These are phyloP conservation scores for Pyronema domesticum DNA, from an alignment of 495 filamentous ascomycete species.

Conservation along the genomic window DNA sequence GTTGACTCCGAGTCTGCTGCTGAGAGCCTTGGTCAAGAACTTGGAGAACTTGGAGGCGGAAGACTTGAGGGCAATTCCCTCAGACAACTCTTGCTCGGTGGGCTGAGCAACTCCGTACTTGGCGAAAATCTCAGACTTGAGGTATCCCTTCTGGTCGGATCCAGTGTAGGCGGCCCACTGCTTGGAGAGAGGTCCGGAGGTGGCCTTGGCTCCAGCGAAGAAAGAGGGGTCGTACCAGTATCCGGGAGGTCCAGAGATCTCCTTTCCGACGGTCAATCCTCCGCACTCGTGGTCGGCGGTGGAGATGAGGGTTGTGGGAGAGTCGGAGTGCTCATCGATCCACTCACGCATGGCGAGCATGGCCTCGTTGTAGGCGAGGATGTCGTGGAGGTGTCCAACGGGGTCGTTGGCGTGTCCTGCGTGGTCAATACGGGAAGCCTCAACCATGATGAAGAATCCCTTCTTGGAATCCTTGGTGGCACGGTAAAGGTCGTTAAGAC, in stretches of 20 bases:
- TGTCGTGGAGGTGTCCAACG: constrained; percentile 26
- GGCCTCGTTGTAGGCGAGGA: constrained; percentile 25
- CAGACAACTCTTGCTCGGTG: constrained; percentile 15
- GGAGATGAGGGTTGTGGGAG: constrained; percentile 23
- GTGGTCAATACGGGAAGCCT: constrained; percentile 29
- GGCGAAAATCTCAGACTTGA: constrained; percentile 12
- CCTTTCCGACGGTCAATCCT: constrained; percentile 25
- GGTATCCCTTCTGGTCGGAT: constrained; percentile 8
- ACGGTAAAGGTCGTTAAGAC: constrained; percentile 22
- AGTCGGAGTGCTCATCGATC: constrained; percentile 25
- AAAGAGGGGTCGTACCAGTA: constrained; percentile 22
- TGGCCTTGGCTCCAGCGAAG: constrained; percentile 13
- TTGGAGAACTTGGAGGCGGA: constrained; percentile 5
- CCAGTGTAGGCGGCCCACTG: constrained; percentile 11
- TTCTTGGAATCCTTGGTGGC: constrained; percentile 23
- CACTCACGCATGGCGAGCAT: constrained; percentile 24
- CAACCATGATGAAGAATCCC: constrained; percentile 28
- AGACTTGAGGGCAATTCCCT: constrained; percentile 11
- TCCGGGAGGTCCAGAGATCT: constrained; percentile 12
- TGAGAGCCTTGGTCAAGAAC: constrained; percentile 13
- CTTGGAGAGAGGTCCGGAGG: constrained; percentile 17
- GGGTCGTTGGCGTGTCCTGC: constrained; percentile 27
- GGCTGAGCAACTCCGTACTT: constrained; percentile 20
- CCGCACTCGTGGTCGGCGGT: constrained; percentile 28
- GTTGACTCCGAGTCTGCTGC: constrained; percentile 15